phyloP scores from a whole-genome alignment of 2,329 filamentous ascomycete genomes.

The Lecanicillium sp. region DNA sequence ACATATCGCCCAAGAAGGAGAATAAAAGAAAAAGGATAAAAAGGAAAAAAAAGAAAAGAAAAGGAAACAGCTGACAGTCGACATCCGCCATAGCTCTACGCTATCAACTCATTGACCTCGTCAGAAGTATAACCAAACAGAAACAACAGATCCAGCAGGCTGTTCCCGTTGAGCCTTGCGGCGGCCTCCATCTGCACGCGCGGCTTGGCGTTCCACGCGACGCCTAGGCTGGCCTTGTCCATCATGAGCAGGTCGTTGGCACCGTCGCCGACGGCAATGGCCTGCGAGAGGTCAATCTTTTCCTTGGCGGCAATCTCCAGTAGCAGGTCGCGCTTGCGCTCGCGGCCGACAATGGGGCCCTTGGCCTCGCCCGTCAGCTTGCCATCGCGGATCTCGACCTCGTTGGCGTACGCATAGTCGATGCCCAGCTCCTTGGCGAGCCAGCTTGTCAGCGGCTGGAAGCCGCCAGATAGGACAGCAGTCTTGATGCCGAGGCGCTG shows the following conservation, averaged over 20 bases:
- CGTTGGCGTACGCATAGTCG: conserved; percentile 84
- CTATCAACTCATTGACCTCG: conserved; percentile 46
- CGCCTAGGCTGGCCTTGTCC: conserved; percentile 63
- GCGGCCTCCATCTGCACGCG: conserved; percentile 72
- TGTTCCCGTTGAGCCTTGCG: conserved; percentile 63
- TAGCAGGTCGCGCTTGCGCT: conserved; percentile 66
- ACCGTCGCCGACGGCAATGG: conserved; percentile 71
- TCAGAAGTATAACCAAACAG: conserved; percentile 64
- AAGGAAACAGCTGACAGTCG: too few species aligned
- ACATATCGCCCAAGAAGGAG: background rate
- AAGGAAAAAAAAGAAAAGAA: background rate
- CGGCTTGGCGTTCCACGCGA: conserved; percentile 81
- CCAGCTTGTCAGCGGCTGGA: conserved; percentile 83
- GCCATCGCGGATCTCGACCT: conserved; percentile 57
- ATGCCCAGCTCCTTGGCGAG: conserved; percentile 73
- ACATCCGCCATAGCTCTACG: conserved; percentile 14
- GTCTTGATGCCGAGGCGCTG: conserved; percentile 77
- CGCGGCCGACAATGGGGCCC: conserved; percentile 66
- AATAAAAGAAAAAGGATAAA: background rate
- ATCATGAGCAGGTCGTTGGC: conserved; percentile 82
- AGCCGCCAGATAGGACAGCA: conserved; percentile 87
- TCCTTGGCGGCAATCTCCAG: conserved; percentile 63
- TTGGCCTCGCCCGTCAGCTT: conserved; percentile 65
- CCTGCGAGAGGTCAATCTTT: conserved; percentile 55
- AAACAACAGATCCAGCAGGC: conserved; percentile 64